Evolutionary conservation across 2,329 filamentous ascomycete species (phyloP), one percentile per base, ranked within the genome.

Genomic region (Trichophyton benhamiae): DNA sequence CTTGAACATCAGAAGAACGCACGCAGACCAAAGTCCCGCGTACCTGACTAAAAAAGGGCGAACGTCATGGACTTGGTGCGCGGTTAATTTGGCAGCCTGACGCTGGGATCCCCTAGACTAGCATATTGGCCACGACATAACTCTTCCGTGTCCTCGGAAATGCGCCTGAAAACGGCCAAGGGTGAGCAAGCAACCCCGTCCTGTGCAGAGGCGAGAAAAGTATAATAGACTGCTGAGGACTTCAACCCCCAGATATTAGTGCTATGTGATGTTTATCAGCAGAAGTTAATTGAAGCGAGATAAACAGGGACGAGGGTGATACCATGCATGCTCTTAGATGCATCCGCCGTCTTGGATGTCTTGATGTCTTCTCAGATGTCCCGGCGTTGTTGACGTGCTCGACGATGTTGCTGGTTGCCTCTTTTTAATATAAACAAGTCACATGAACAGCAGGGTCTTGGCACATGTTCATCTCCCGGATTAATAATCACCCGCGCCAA

Each of bases 171-270:
- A 53, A 53, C 49, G 15, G 49, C 15, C 49, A 53, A 53, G 49
- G 49, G 22, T 27, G 11, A 27, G 33, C 2, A 30, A 38, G 27
- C 25, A 17, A 25, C 6, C 27, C 30, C 13, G 15, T 30, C 55
- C 38, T 41, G 30, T 17, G 20, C 38, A 58, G 38, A 42, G 55
- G 30, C 55, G 55, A 58, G 55, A 58, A 44, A 58, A 58, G 55
- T 58, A 41, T 58, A 58, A 58, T 42, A 58, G 7, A 53, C 27
- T 25, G 49, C 22, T 33, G 49, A 33, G 22, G 49, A 25, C 22
- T 3, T 33, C n/a, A n/a, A 53, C 22, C 30, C 30, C 49, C 8
- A n/a, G 3, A 2, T 53, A 13, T 27, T 25, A 27, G 8, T 25
- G 17, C 46, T 49, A 13, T 27, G 46, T 49, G n/a, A 11, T 49